These are phyloP conservation scores for Aquilaria malaccensis DNA, from an alignment of 345 rosid species.

Conservation along the genomic window DNA sequence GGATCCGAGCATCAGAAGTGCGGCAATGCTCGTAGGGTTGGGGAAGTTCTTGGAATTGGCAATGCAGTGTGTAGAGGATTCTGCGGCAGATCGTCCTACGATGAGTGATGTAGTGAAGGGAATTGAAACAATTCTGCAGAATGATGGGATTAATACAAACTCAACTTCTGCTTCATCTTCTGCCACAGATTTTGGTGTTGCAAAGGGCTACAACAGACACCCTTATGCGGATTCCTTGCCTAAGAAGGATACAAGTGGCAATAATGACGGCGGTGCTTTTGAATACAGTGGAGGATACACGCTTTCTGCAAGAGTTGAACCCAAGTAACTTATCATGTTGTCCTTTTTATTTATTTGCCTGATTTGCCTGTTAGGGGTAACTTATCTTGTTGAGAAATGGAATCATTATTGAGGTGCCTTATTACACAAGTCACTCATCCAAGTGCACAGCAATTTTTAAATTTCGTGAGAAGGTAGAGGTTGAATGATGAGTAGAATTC, in stretches of 20 bases:
- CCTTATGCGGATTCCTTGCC: constrained; percentile 41
- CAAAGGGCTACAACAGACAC: constrained; percentile 32
- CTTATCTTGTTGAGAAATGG: no score
- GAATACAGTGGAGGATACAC: constrained; percentile 74
- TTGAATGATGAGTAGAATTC: no score
- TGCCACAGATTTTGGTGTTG: constrained; percentile 54
- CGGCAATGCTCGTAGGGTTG: constrained; percentile 43
- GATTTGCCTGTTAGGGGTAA: background rate
- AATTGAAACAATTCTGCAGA: constrained; percentile 64
- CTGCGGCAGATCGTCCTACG: constrained; percentile 74
- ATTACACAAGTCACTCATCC: no score
- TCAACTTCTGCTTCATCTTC: constrained; percentile 79
- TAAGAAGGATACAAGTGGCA: constrained; percentile 18
- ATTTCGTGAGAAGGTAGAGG: no score
- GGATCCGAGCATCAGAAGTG: constrained; percentile 52
- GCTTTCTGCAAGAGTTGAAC: constrained; percentile 51
- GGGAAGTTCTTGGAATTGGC: constrained; percentile 62
- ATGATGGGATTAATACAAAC: constrained; percentile 59
- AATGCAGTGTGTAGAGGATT: constrained; percentile 79
- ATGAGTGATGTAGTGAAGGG: constrained; percentile 81
- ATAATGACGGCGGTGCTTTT: constrained; percentile 29
- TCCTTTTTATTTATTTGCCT: background rate
- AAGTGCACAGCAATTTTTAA: no score
- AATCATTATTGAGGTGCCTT: no score
- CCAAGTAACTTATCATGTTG: constrained; percentile 30